Base-by-base conservation (phyloP, 352 stramenopile species). In the Globisporangium mamillatum region DNA sequence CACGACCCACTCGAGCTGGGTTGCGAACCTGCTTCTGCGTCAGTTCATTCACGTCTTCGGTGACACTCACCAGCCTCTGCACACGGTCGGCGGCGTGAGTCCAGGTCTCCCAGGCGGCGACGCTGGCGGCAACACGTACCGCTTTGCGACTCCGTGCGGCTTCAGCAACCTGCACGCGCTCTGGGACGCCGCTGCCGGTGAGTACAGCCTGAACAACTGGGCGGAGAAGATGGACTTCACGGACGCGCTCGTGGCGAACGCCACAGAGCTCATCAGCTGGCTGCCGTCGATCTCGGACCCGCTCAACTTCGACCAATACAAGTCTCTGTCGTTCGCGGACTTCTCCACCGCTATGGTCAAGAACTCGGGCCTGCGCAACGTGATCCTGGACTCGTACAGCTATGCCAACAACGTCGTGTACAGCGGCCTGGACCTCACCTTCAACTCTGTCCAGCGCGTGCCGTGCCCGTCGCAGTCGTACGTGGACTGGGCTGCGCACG, bases 11-110 rank as follows among this genome's bases (percentile, higher is more conserved):
- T 90, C 81, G 5, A 74, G 77, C 59, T 90, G 81, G 81, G 73
- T 78, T 5, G 76, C 75, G 57, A 90, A 90, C 32, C 56, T 89
- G 8, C 71, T 79, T 48, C 58, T 91, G 14, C 83, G 83, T 27
- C 79, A 90, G 73, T 85, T 91, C 73, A 85, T 91, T 70, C 83
- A 91, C 74, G 80, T 90, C 68, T 80, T 90, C 53, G 82, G 76
- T 0, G 83, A 92, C 59, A 61, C 88, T n/a, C 80, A 90, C 65
- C 82, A 92, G 60, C 83, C 83, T 0, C 70, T 90, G 25, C 83
- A 92, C 74, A 79, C 77, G 5, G 74, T 89, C 0, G 73, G 73
- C 0, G 81, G 78, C 12, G 73, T 90, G 63, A 84, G 71, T 20
- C 70, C 69, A 3, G 72, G 75, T 34, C 77, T 87, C 55, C 84